A percentile compares a stretch with the other conserved stretches of the same genome.
Evolutionary conservation across 768 basidiomycete species (phyloP).

Genomic region (Kwoniella mangroviensis): DNA sequence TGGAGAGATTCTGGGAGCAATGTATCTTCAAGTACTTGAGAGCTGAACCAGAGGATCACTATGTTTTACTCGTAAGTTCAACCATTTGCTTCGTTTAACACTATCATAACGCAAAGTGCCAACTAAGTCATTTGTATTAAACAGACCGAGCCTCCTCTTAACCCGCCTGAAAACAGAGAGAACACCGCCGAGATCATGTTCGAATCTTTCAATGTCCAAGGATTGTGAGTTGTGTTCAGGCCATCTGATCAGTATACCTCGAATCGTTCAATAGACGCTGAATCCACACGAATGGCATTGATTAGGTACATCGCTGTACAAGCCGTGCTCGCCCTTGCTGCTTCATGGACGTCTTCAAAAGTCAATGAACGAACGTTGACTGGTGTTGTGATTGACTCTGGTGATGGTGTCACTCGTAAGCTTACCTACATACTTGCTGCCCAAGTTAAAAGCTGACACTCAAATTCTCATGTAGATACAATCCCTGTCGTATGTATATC

Average conservation of each 20-base stretch:
- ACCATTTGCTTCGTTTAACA: too few species aligned
- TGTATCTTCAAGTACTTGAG: conserved; percentile 99
- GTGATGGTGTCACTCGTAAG: conserved; percentile 90
- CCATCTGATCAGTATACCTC: too few species aligned
- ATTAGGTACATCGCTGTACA: conserved; percentile 89
- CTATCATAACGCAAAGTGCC: neutral
- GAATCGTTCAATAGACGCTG: too few species aligned
- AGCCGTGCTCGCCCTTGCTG: conserved; percentile 95
- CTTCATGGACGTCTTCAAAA: conserved; percentile 91
- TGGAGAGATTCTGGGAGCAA: conserved; percentile 99
- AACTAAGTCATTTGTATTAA: neutral
- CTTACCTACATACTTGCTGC: neutral
- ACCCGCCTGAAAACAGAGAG: conserved; percentile 97
- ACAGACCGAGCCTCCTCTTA: conserved; percentile 99
- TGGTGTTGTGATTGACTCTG: conserved; percentile 97
- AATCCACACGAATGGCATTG: neutral
- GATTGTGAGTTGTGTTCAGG: conserved; percentile 61
- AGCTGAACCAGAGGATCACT: conserved; percentile 98
- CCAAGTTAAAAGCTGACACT: neutral
- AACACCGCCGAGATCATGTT: conserved; percentile 99
- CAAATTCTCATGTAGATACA: conserved; percentile 63
- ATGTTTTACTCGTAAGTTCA: conserved; percentile 84
- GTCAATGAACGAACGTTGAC: conserved; percentile 89
- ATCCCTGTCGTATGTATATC: conserved; percentile 64
- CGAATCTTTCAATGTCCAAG: conserved; percentile 99